Percentiles rank a stretch among this genome's conserved stretches.
Evolutionary conservation across 805 yeast species (phyloP).

Genomic region (Saturnispora mendoncae): DNA sequence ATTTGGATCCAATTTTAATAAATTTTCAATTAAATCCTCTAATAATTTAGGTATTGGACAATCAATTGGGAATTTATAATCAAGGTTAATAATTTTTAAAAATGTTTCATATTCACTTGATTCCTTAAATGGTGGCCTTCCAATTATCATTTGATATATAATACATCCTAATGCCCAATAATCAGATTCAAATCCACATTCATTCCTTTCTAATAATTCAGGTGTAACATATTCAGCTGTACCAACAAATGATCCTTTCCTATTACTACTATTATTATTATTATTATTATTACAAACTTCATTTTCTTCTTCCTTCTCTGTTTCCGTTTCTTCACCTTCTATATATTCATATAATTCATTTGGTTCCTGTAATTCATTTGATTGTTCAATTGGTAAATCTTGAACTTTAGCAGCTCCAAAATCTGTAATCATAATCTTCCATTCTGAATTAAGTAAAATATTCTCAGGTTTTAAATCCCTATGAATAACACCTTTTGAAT

Average conservation of each 20-base stretch:
- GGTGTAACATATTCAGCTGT: constrained; percentile 97
- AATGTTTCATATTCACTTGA: constrained; percentile 77
- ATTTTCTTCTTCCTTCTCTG: too few species aligned
- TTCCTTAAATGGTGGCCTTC: constrained; percentile 86
- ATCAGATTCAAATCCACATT: constrained; percentile 77
- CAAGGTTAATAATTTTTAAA: constrained; percentile 74
- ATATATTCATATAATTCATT: too few species aligned
- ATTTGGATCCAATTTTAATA: constrained; percentile 65
- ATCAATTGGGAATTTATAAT: constrained; percentile 53
- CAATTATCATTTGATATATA: constrained; percentile 71
- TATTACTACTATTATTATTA: constrained; percentile 9
- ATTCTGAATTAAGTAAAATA: constrained; percentile 72
- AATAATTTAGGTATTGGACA: constrained; percentile 56
- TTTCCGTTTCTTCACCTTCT: too few species aligned
- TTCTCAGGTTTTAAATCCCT: constrained; percentile 95
- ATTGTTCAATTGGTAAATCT: too few species aligned
- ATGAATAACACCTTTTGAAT: constrained; percentile 82
- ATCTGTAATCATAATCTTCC: constrained; percentile 87
- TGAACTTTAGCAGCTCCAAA: constrained; percentile 90
- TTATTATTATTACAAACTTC: constrained; percentile 22
- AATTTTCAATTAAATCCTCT: constrained; percentile 54
- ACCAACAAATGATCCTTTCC: constrained; percentile 79
- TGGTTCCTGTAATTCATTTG: too few species aligned
- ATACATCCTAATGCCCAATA: constrained; percentile 95
- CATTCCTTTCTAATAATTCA: constrained; percentile 68